Evolutionary conservation across 257 asterid genomes (phyloP).

Genomic region (Ilex asprella): DNA sequence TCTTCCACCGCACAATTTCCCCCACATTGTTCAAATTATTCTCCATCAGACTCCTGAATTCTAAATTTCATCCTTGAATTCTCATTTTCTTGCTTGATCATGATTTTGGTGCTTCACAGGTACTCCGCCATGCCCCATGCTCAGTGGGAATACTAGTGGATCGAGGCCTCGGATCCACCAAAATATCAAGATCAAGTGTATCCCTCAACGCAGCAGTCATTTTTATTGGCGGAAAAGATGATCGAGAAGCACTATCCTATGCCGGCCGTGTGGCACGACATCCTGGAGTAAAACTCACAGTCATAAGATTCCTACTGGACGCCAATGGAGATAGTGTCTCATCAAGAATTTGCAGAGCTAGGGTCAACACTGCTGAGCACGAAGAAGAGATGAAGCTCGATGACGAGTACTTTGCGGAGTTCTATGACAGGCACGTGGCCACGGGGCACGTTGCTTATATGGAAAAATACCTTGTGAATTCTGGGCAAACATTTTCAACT

Average conservation of each 20-base stretch:
- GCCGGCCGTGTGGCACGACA: constrained; percentile 89
- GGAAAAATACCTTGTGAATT: constrained; percentile 82
- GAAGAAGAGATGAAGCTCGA: constrained; percentile 83
- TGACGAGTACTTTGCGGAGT: constrained; percentile 83
- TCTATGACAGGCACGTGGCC: constrained; percentile 73
- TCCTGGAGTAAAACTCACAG: constrained; percentile 81
- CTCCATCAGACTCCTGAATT: not conserved
- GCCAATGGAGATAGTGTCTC: constrained; percentile 59
- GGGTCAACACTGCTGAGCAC: constrained; percentile 60
- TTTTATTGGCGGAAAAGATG: constrained; percentile 92
- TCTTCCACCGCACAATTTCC: too few relatives aligned
- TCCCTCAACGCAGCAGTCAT: constrained; percentile 76
- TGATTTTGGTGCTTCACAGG: constrained; percentile 24
- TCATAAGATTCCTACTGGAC: constrained; percentile 70
- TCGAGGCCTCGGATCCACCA: constrained; percentile 67
- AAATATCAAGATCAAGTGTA: constrained; percentile 37
- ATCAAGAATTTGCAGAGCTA: constrained; percentile 60
- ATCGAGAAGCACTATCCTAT: constrained; percentile 71
- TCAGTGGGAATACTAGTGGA: constrained; percentile 79
- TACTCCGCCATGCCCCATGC: constrained; percentile 86
- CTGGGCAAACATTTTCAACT: constrained; percentile 80
- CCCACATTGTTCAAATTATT: not conserved
- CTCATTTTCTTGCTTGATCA: not conserved
- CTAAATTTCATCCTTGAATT: not conserved
- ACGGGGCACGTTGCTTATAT: constrained; percentile 83